Evolutionary conservation across 257 asterid genomes (phyloP), one percentile per base, ranked within the genome.

Genomic region (Linderniella brevidens): DNA sequence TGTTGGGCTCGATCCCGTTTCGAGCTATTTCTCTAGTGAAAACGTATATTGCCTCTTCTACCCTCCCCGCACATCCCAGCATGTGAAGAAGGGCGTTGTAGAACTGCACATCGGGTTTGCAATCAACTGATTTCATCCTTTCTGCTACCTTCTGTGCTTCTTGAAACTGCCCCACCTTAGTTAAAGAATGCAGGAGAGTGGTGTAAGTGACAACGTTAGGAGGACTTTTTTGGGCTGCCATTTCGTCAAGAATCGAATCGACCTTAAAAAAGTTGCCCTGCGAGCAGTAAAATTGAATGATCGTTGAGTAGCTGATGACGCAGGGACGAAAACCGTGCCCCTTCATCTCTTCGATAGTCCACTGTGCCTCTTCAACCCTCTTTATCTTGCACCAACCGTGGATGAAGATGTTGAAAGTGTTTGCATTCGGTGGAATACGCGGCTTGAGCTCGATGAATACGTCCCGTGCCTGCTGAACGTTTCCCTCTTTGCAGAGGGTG

Each of bases 261-360:
- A 67, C 85, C 65, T 49, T 84, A 46, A 15, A 19, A 41, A 78
- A 88, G 20, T 76, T 64, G 50, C 41, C 58, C 36, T 67, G 68
- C 0, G 46, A 62, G 63, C 95, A 84, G 59, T 84, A 78, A 46
- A 74, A 76, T 17, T 68, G 80, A 50, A 80, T 73, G 29, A 80
- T 72, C 0, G 77, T 82, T 8, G 94, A 79, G 73, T 79, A 79
- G 67, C 84, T 79, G 37, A 82, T 75, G 47, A 73, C 80, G 40
- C 92, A 80, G 8, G 95, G 95, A 38, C 49, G 68, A 57, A 60
- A 70, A 42, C 94, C 85, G 11, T 57, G 46, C 13, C 94, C 93
- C 61, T 74, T 88, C 90, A 88, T 84, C 66, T 88, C 95, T 53
- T 88, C 78, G 46, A 88, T 62, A 15, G 92, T 88, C 98, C 94